Conservation (phyloP, 495 filamentous ascomycete species). For the Penicillium nucicola region DNA sequence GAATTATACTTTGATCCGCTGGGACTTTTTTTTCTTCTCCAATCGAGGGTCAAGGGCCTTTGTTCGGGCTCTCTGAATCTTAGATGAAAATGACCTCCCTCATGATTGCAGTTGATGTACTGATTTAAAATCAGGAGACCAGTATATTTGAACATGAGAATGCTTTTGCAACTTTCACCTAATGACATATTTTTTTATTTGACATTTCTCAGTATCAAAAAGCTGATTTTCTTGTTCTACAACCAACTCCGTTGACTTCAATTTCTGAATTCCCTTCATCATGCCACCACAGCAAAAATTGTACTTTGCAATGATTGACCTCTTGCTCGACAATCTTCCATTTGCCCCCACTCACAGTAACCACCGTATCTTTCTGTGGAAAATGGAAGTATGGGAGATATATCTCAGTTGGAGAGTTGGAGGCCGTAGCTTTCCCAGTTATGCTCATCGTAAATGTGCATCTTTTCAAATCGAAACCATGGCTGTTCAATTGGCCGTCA, state of each 20-base stretch:
- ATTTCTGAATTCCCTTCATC: constrained; percentile 76
- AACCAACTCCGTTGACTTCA: constrained; percentile 70
- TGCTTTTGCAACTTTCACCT: too few species aligned
- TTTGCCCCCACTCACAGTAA: constrained; percentile 80
- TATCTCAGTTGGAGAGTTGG: constrained; percentile 72
- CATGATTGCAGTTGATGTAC: too few species aligned
- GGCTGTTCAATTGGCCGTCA: constrained; percentile 61
- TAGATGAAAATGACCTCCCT: too few species aligned
- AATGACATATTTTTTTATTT: too few species aligned
- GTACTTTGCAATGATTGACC: constrained; percentile 60
- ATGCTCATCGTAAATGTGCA: constrained; percentile 69
- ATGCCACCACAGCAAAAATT: constrained; percentile 88
- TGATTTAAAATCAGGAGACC: too few species aligned
- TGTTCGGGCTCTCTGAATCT: too few species aligned
- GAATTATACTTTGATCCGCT: too few species aligned
- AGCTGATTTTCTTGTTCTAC: constrained; percentile 46
- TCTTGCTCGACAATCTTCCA: constrained; percentile 79
- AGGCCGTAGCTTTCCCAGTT: constrained; percentile 47
- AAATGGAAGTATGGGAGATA: constrained; percentile 94
- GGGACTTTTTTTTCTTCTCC: too few species aligned
- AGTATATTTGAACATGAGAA: too few species aligned
- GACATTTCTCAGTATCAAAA: background rate
- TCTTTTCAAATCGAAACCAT: constrained; percentile 75
- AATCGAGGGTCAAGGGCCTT: too few species aligned
- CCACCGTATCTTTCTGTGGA: constrained; percentile 61